Conservation (phyloP, 108 stramenopile species). For the Cyclotella sp. region DNA sequence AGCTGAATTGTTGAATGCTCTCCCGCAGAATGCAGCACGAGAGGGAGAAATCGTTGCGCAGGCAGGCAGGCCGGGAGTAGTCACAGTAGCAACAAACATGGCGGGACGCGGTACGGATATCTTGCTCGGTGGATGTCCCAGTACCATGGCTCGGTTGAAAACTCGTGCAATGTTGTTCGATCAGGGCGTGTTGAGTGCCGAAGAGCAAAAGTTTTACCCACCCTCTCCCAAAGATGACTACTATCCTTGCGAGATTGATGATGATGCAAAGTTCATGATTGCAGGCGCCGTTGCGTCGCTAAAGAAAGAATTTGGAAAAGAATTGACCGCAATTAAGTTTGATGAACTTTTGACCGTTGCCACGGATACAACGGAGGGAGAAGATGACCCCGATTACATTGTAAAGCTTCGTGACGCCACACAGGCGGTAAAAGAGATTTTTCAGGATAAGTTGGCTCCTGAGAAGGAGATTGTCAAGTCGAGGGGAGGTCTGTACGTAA, state of each 20-base stretch:
- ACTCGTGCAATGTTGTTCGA: slow-evolving; percentile 72
- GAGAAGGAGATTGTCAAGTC: slow-evolving; percentile 85
- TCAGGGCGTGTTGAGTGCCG: slow-evolving; percentile 64
- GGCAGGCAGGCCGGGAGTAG: slow-evolving; percentile 92
- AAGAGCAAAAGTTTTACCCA: slow-evolving; percentile 67
- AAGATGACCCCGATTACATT: slow-evolving; percentile 80
- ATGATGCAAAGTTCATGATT: slow-evolving; percentile 64
- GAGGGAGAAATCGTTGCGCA: slow-evolving; percentile 96
- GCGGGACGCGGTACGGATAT: slow-evolving; percentile 98
- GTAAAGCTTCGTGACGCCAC: slow-evolving; percentile 82
- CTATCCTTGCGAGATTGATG: slow-evolving; percentile 74
- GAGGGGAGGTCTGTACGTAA: slow-evolving; percentile 93
- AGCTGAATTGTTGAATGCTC: slow-evolving; percentile 91
- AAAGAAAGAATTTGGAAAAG: slow-evolving; percentile 65
- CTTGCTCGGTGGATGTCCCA: slow-evolving; percentile 92
- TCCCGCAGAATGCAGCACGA: slow-evolving; percentile 89
- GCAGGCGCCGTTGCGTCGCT: slow-evolving; percentile 72
- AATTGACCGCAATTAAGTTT: slow-evolving; percentile 75
- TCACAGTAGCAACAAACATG: slow-evolving; percentile 98
- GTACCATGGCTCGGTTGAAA: slow-evolving; percentile 87
- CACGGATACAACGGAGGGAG: slow-evolving; percentile 88
- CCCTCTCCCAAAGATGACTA: slow-evolving; percentile 78
- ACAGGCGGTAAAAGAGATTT: slow-evolving; percentile 78
- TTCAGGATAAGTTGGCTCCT: slow-evolving; percentile 66
- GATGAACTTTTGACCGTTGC: slow-evolving; percentile 92